These are phyloP conservation scores for Turnera subulata DNA, from an alignment of 345 rosid genomes.

Conservation along the genomic window DNA sequence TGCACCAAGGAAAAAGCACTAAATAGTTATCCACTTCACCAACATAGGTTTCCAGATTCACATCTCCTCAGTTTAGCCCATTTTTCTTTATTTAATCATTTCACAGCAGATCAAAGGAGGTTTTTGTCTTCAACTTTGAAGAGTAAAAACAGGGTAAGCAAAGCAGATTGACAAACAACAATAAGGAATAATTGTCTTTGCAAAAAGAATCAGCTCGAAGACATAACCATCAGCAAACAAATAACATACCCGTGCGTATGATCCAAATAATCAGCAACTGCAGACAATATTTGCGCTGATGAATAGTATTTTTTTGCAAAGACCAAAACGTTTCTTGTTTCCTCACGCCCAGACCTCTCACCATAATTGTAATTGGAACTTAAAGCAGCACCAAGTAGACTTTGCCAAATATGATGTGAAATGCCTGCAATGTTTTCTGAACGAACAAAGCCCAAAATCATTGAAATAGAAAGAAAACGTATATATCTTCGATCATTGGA, in stretches of 20 bases:
- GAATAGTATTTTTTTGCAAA: conserved; percentile 59
- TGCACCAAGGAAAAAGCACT: too few relatives aligned
- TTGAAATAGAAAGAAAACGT: neutral
- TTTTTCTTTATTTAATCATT: too few relatives aligned
- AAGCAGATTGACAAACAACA: too few relatives aligned
- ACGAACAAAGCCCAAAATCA: conserved; percentile 11
- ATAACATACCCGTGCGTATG: conserved; percentile 50
- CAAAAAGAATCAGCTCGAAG: neutral
- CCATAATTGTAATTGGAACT: conserved; percentile 40
- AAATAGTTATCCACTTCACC: too few relatives aligned
- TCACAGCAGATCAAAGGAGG: too few relatives aligned
- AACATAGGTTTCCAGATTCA: too few relatives aligned
- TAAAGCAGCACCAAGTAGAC: conserved; percentile 67
- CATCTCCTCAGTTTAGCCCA: too few relatives aligned
- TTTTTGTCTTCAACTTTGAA: too few relatives aligned
- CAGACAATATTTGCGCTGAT: conserved; percentile 56
- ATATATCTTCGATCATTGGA: too few relatives aligned
- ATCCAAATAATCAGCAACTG: conserved; percentile 82
- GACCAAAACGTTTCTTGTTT: conserved; percentile 46
- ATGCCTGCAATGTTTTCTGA: conserved; percentile 52
- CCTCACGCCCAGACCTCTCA: conserved; percentile 32
- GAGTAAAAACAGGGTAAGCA: too few relatives aligned
- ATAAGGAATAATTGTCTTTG: too few relatives aligned
- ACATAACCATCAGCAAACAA: conserved; percentile 12
- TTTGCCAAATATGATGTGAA: conserved; percentile 54